phyloP scores from a whole-genome alignment of 2,329 filamentous ascomycete species.

The Amylocarpus encephaloides region DNA sequence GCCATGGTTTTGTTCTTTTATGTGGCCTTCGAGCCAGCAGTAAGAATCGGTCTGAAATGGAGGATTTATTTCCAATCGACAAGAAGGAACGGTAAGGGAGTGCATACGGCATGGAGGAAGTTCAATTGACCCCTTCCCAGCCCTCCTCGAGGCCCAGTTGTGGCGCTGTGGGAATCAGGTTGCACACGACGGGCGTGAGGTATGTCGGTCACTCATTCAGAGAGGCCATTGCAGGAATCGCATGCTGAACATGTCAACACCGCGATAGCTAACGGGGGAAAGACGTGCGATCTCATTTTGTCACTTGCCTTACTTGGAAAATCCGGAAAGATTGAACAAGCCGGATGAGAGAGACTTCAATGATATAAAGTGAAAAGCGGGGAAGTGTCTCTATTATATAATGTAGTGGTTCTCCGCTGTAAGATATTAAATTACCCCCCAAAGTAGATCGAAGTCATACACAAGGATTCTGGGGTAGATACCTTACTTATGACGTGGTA shows the following conservation, averaged over 20 bases:
- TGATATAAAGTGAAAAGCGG: too few relatives aligned
- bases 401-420: too few relatives aligned
- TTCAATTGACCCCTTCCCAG: conserved; percentile 25
- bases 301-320: too few relatives aligned
- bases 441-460: too few relatives aligned
- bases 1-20: conserved; percentile 83
- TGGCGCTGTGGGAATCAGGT: conserved; percentile 38
- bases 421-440: too few relatives aligned
- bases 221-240: conserved; percentile 38
- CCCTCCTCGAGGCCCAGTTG: conserved; percentile 36
- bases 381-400: too few relatives aligned
- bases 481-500: too few relatives aligned
- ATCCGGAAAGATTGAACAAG: too few relatives aligned
- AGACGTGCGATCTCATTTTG: conserved; percentile 8
- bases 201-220: conserved; percentile 37
- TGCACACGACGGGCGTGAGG: conserved; percentile 44
- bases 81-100: background rate
- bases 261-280: conserved; percentile 15
- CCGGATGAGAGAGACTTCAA: too few relatives aligned
- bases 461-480: too few relatives aligned
- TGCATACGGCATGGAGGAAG: background rate
- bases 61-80: too few relatives aligned
- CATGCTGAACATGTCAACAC: conserved; percentile 31
- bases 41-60: conserved; percentile 10
- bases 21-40: conserved; percentile 86